Evolutionary conservation across 2,329 filamentous ascomycete genomes (phyloP).

Genomic region (Cercospora sp.): DNA sequence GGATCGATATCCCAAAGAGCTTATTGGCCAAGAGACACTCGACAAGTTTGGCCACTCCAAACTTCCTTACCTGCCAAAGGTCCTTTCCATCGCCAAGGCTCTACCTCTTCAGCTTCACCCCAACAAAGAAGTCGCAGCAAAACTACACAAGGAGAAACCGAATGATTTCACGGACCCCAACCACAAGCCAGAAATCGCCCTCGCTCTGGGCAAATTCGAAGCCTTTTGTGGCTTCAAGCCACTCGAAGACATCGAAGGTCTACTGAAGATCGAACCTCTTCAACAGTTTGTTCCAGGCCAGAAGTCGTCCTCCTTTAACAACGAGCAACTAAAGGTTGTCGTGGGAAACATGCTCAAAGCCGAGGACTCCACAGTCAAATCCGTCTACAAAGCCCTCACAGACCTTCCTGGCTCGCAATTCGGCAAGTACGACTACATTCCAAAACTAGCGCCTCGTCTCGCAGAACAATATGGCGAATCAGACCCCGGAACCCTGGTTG

Average conservation of each 20-base stretch:
- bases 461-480: slow-evolving; percentile 62
- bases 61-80: slow-evolving; percentile 72
- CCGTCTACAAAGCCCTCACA: slow-evolving; percentile 56
- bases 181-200: slow-evolving; percentile 78
- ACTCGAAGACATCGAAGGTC: slow-evolving; percentile 57
- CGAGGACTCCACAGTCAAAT: slow-evolving; percentile 54
- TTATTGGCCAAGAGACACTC: slow-evolving; percentile 64
- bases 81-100: slow-evolving; percentile 73
- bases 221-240: slow-evolving; percentile 76
- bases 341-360: slow-evolving; percentile 58
- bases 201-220: slow-evolving; percentile 71
- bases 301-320: slow-evolving; percentile 59
- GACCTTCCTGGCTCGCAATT: slow-evolving; percentile 53
- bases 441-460: slow-evolving; percentile 64
- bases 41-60: slow-evolving; percentile 63
- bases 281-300: slow-evolving; percentile 54
- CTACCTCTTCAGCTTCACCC: slow-evolving; percentile 75
- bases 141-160: slow-evolving; percentile 65
- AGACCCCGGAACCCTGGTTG: slow-evolving; percentile 69
- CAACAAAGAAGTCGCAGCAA: slow-evolving; percentile 64
- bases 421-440: slow-evolving; percentile 59
- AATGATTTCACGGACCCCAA: slow-evolving; percentile 69
- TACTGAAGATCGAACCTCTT: slow-evolving; percentile 60
- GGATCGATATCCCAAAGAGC: slow-evolving; percentile 59
- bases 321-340: slow-evolving; percentile 59